Percentiles rank a stretch among this genome's conserved stretches.
These are phyloP conservation scores for Nelumbo lutea DNA, from an alignment of 164 flowering plant species.

Conservation along the genomic window DNA sequence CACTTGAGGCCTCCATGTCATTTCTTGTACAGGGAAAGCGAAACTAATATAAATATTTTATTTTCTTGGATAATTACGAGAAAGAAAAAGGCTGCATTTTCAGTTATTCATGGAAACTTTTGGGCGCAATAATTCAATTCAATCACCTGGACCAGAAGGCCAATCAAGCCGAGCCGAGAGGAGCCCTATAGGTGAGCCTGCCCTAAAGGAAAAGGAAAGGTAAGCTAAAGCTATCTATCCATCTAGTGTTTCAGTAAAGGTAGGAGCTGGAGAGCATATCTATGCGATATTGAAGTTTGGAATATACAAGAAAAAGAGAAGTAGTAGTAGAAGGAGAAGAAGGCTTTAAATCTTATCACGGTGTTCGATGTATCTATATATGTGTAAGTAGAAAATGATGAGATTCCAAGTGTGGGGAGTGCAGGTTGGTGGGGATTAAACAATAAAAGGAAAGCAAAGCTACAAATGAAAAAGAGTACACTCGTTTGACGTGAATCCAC, in stretches of 20 bases:
- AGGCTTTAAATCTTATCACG: constrained; percentile 70
- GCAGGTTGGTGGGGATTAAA: constrained; percentile 27
- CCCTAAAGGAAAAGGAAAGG: neutral
- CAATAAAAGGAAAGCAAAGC: constrained; percentile 32
- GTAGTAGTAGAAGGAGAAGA: constrained; percentile 19
- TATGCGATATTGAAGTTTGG: constrained; percentile 35
- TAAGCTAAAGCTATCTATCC: neutral
- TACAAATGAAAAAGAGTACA: constrained; percentile 18
- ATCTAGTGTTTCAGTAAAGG: constrained; percentile 19
- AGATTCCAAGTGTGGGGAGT: constrained; percentile 32
- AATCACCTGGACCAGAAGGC: constrained; percentile 41
- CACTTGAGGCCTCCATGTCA: constrained; percentile 12
- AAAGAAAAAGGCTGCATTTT: constrained; percentile 27
- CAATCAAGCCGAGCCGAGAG: constrained; percentile 24
- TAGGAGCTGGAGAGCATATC: constrained; percentile 19
- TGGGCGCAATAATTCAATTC: constrained; percentile 58
- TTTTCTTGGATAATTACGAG: constrained; percentile 26
- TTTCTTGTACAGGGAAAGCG: constrained; percentile 21
- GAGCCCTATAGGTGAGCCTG: constrained; percentile 4
- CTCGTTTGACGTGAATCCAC: constrained; percentile 36
- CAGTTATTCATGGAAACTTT: constrained; percentile 40
- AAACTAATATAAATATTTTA: constrained; percentile 8
- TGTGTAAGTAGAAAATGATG: constrained; percentile 40
- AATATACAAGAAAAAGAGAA: constrained; percentile 21
- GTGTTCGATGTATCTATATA: constrained; percentile 49